A percentile compares a stretch with the other conserved stretches of the same genome.
These are phyloP conservation scores for Daldinia decipiens DNA, from an alignment of 495 filamentous ascomycete genomes.

Conservation along the genomic window DNA sequence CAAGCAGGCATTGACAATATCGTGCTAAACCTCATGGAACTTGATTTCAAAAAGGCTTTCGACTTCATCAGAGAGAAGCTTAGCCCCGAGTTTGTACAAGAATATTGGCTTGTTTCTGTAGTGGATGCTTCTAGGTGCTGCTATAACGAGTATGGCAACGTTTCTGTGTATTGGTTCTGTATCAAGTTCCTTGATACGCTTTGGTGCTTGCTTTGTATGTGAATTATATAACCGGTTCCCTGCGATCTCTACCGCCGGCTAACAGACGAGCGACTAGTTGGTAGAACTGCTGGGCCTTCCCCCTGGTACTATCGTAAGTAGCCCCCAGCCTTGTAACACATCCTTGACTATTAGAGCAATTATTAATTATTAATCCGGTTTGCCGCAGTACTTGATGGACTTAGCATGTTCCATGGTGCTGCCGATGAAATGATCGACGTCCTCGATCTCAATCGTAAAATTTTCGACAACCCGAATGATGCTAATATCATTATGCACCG, in stretches of 20 bases:
- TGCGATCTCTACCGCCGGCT: neutral
- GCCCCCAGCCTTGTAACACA: too few relatives aligned
- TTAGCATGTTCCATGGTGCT: neutral
- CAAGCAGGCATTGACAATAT: neutral
- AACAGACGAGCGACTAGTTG: neutral
- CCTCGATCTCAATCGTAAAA: neutral
- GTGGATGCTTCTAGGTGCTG: neutral
- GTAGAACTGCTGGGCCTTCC: conserved; percentile 1
- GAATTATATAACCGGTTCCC: neutral
- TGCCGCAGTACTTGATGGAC: neutral
- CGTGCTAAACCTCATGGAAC: neutral
- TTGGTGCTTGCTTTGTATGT: conserved; percentile 9
- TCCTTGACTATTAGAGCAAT: neutral
- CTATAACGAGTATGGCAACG: neutral
- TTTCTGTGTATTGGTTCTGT: neutral
- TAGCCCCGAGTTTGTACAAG: neutral
- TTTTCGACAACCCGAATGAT: neutral
- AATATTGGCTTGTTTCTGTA: neutral
- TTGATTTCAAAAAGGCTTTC: conserved; percentile 5
- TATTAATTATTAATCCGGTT: neutral
- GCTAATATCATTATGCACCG: neutral
- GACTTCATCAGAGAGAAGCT: conserved; percentile 9
- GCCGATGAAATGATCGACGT: neutral
- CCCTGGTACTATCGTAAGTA: conserved; percentile 22
- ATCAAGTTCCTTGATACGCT: conserved; percentile 4